Conservation (phyloP, 192 early-diverging fungal genomes). For the Rhizophagus prolifer region DNA sequence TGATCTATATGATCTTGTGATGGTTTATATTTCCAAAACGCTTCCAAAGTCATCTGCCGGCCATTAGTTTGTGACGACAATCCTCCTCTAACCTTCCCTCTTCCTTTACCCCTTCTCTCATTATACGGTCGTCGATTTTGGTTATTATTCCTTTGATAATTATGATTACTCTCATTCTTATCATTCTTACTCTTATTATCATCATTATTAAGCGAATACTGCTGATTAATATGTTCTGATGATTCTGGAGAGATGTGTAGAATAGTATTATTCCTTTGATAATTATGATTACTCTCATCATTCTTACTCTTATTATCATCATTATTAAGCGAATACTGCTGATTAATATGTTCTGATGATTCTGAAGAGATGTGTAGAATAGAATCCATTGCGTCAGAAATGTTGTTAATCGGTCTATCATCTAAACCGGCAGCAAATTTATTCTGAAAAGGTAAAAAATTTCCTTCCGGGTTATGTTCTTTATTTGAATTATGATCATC, state of each 20-base stretch:
- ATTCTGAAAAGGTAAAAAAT: conserved; percentile 14
- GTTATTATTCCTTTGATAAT: no score
- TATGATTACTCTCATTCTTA: no score
- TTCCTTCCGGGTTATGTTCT: background rate
- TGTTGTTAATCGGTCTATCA: background rate
- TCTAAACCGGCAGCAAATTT: background rate
- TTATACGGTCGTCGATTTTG: background rate
- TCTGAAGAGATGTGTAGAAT: background rate
- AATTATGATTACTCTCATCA: no score
- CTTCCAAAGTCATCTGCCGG: background rate
- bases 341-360: background rate
- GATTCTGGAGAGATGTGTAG: background rate
- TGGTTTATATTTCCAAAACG: background rate
- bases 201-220: background rate
- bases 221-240: background rate
- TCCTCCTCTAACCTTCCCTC: background rate
- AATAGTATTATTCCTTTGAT: no score
- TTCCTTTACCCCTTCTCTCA: background rate
- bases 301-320: background rate
- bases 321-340: background rate
- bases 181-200: no score
- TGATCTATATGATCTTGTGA: background rate
- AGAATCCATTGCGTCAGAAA: background rate
- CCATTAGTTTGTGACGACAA: background rate
- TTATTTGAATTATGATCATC: background rate